A percentile compares a stretch with the other conserved stretches of the same genome.
These are phyloP conservation scores for Mycena indigotica DNA, from an alignment of 768 basidiomycete species.

Conservation along the genomic window DNA sequence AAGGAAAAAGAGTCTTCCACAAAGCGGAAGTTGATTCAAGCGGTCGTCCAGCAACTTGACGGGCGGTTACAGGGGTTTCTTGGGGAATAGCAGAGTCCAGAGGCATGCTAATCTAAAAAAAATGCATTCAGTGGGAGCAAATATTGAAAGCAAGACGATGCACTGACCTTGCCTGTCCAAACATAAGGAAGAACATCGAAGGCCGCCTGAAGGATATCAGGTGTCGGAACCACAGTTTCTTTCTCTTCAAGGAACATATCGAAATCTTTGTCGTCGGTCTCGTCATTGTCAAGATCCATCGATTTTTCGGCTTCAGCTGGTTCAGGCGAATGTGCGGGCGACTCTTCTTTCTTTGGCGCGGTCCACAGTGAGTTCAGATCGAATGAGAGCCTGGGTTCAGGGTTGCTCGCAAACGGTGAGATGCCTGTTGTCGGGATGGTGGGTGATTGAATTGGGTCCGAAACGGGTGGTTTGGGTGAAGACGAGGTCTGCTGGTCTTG, in stretches of 20 bases:
- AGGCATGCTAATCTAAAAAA: conserved; percentile 72
- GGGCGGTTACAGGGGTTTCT: conserved; percentile 65
- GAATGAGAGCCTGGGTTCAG: conserved; percentile 60
- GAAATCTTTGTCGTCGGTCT: conserved; percentile 78
- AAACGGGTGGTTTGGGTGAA: conserved; percentile 14
- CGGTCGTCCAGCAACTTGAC: conserved; percentile 77
- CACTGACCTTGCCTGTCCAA: conserved; percentile 74
- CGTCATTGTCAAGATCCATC: conserved; percentile 48
- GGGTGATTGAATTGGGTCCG: conserved; percentile 24
- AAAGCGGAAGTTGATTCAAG: conserved; percentile 59
- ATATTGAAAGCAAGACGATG: not conserved
- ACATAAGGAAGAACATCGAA: conserved; percentile 64
- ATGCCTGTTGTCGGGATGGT: conserved; percentile 38
- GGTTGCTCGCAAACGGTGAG: conserved; percentile 49
- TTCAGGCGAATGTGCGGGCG: not conserved
- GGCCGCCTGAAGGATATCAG: conserved; percentile 47
- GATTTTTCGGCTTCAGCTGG: conserved; percentile 34
- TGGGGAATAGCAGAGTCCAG: conserved; percentile 71
- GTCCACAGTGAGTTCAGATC: conserved; percentile 76
- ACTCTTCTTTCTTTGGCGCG: conserved; percentile 40
- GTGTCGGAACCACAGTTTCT: conserved; percentile 40
- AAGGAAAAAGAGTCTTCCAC: conserved; percentile 80
- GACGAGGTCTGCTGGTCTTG: conserved; percentile 20
- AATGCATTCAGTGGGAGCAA: conserved; percentile 3
- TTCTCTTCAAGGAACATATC: conserved; percentile 82